Conservation (phyloP, 2,329 filamentous ascomycete species). For the Ophiostoma perfectum region DNA sequence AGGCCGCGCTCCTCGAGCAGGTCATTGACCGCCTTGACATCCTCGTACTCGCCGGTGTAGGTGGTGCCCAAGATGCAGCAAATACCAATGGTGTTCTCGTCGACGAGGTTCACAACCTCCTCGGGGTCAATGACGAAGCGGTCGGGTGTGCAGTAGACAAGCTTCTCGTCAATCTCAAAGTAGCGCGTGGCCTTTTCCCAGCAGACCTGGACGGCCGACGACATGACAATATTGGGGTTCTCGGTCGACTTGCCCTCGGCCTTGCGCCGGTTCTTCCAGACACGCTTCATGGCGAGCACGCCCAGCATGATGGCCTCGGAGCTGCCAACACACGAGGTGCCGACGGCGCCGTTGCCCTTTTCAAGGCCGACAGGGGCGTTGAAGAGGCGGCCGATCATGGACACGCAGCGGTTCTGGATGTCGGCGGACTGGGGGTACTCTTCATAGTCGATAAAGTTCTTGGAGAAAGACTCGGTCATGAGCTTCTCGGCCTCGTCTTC, state of each 20-base stretch:
- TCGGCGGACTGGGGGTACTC: slow-evolving; percentile 76
- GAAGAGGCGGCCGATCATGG: slow-evolving; percentile 86
- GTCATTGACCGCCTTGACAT: slow-evolving; percentile 87
- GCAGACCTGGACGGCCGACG: slow-evolving; percentile 90
- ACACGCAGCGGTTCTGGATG: slow-evolving; percentile 87
- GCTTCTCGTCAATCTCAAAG: slow-evolving; percentile 90
- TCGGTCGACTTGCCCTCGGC: slow-evolving; percentile 76
- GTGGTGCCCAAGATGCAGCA: slow-evolving; percentile 88
- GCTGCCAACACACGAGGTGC: slow-evolving; percentile 82
- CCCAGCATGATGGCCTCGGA: slow-evolving; percentile 83
- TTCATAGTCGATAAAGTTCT: slow-evolving; percentile 93
- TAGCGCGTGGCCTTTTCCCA: slow-evolving; percentile 91
- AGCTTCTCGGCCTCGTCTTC: slow-evolving; percentile 94
- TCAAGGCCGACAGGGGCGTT: slow-evolving; percentile 58
- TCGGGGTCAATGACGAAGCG: slow-evolving; percentile 60
- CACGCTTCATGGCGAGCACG: slow-evolving; percentile 88
- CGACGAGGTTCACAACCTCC: slow-evolving; percentile 54
- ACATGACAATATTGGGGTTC: slow-evolving; percentile 90
- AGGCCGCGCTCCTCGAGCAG: slow-evolving; percentile 68
- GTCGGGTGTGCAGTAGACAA: slow-evolving; percentile 55
- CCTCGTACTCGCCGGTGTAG: slow-evolving; percentile 94
- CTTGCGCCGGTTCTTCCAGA: slow-evolving; percentile 81
- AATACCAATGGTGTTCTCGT: slow-evolving; percentile 80
- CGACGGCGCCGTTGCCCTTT: slow-evolving; percentile 61
- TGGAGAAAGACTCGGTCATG: slow-evolving; percentile 86